Base-by-base conservation (phyloP, 495 filamentous ascomycete species). In the Pyrenula massariospora region DNA sequence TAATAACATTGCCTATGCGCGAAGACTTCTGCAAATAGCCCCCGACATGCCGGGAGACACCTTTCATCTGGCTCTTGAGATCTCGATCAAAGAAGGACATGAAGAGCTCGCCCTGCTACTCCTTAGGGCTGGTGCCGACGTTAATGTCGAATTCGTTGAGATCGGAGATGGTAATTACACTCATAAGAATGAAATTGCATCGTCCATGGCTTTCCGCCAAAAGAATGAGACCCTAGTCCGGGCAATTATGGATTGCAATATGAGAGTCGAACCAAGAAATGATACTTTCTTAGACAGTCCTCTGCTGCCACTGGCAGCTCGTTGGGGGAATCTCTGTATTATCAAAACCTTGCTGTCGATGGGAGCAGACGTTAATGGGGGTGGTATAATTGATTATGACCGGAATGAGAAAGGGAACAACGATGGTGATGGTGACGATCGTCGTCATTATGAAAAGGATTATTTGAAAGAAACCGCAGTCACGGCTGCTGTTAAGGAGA, bases 41-140 rank as follows among this genome's bases (percentile, higher is more conserved):
- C 31, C 31, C 15, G 31, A 42, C 31, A 42, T 42, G 15, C 31
- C 31, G 15, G 31, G 31, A 42, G 31, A 42, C 8, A 15, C 31
- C 31, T 8, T 42, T 5, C 8, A 42, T 42, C 31, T 42, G 31
- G 50, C 50, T 24, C 50, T 52, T 52, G 19, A 52, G 20, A 52
- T 21, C n/a, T 20, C 50, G 22, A 24, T 24, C 22, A 24, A 52
- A 24, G 20, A 52, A 52, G 50, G 50, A 10, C 19, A 52, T 5
- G 10, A 56, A 2, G 59, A 62, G 21, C 67, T 66, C 52, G 60
- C 70, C 3, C 25, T 56, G 1, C 56, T 69, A 1, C 60, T 73
- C 0, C 48, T 71, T 2, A 22, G 49, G 1, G 50, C 62, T 10
- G 68, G 67, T 0, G 69, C 69, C 0, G 56, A 63, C 10, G 57